Percentiles rank a stretch among this genome's conserved stretches.
These are phyloP conservation scores for Grosmannia clavigera DNA, from an alignment of 2,329 filamentous ascomycete genomes.

Conservation along the genomic window DNA sequence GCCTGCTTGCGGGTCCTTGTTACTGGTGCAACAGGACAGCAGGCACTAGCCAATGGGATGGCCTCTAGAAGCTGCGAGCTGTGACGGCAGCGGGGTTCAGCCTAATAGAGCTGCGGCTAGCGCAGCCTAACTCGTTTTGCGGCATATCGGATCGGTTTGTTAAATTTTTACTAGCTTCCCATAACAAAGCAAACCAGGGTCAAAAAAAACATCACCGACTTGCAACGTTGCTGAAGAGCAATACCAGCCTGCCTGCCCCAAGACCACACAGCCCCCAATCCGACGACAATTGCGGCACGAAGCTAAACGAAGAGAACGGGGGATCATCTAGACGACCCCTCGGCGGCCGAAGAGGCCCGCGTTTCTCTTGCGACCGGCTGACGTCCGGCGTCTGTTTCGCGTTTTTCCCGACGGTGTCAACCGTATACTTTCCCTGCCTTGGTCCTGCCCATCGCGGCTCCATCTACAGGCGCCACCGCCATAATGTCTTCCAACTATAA, in stretches of 20 bases:
- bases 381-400: not conserved
- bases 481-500: constrained; percentile 59
- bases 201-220: not conserved
- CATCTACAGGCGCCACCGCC: constrained; percentile 15
- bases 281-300: not conserved
- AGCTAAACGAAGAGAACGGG: not conserved
- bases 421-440: not conserved
- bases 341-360: not conserved
- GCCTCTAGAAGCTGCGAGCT: not conserved
- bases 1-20: not conserved
- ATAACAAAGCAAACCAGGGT: not conserved
- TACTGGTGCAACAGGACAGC: constrained; percentile 1
- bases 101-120: constrained; percentile 6
- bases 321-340: not conserved
- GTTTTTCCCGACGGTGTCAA: not conserved
- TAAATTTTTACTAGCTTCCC: constrained; percentile 3
- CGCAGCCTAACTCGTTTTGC: not conserved
- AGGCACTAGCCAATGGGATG: constrained; percentile 3
- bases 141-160: not conserved
- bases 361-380: not conserved
- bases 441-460: not conserved
- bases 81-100: constrained; percentile 1
- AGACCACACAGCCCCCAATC: not conserved
- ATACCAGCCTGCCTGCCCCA: not conserved
- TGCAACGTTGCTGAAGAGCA: not conserved